Conservation (phyloP, 306 rosid genomes). For the Medicago arabica region DNA sequence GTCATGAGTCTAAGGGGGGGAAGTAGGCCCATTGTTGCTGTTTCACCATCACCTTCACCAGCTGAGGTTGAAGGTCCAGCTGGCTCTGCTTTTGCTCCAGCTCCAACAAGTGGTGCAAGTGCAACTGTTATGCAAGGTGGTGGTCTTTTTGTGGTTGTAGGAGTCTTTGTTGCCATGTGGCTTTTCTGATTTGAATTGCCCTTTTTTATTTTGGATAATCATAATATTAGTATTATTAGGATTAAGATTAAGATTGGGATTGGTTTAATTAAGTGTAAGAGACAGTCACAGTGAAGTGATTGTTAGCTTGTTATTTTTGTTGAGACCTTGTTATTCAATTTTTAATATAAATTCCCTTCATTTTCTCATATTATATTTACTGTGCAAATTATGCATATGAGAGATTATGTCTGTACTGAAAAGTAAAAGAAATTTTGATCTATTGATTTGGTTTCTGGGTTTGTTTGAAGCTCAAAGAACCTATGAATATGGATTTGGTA, state of each 20-base stretch:
- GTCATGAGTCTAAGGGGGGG: constrained; percentile 62
- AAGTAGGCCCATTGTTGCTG: neutral
- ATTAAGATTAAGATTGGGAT: neutral
- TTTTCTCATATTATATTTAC: neutral
- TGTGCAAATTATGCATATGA: neutral
- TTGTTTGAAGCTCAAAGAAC: no score
- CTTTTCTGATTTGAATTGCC: constrained; percentile 42
- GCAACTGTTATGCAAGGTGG: constrained; percentile 50
- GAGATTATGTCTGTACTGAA: no score
- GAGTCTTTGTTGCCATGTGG: constrained; percentile 47
- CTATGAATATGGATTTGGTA: no score
- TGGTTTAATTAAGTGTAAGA: neutral
- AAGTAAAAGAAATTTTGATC: no score
- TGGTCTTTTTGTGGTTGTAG: constrained; percentile 41
- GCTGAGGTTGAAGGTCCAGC: constrained; percentile 44
- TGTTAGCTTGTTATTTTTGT: constrained; percentile 12
- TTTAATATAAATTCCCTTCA: neutral
- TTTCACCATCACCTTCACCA: constrained; percentile 60
- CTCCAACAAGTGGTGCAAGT: constrained; percentile 65
- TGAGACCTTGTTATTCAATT: constrained; percentile 32
- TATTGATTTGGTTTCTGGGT: no score
- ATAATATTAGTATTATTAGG: neutral
- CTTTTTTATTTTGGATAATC: neutral
- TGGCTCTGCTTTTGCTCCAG: constrained; percentile 70
- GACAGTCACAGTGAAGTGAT: constrained; percentile 22